These are phyloP conservation scores for Entamoeba invadens DNA, from an alignment of 208 protist species.

Conservation along the genomic window DNA sequence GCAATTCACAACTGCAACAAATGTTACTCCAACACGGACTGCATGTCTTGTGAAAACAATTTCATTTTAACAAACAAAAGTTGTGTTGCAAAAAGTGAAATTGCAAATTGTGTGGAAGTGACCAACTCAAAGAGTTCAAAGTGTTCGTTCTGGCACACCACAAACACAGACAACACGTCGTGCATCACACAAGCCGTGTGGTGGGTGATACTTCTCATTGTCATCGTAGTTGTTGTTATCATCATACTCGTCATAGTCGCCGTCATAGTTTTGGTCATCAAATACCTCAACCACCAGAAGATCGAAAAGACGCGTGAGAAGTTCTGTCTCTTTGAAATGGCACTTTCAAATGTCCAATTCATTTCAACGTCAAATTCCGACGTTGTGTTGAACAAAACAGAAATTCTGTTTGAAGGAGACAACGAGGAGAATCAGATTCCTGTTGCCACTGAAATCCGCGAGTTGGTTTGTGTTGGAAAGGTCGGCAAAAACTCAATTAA, in stretches of 20 bases:
- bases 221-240: neutral
- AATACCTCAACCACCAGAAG: no score
- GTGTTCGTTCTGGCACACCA: neutral
- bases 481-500: neutral
- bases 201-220: neutral
- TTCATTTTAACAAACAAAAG: neutral
- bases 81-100: neutral
- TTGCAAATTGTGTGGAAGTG: neutral
- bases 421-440: neutral
- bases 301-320: no score
- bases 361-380: neutral
- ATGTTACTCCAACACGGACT: neutral
- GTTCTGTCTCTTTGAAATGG: neutral
- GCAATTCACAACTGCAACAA: neutral
- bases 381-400: neutral
- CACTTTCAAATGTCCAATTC: neutral
- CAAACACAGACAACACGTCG: neutral
- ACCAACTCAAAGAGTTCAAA: neutral
- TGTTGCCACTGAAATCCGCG: neutral
- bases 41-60: neutral
- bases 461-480: neutral
- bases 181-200: neutral
- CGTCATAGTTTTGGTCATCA: no score
- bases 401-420: neutral
- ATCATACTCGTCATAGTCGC: neutral